These are phyloP conservation scores for Mychonastes homosphaera DNA, from an alignment of 139 green algal species.

Conservation along the genomic window DNA sequence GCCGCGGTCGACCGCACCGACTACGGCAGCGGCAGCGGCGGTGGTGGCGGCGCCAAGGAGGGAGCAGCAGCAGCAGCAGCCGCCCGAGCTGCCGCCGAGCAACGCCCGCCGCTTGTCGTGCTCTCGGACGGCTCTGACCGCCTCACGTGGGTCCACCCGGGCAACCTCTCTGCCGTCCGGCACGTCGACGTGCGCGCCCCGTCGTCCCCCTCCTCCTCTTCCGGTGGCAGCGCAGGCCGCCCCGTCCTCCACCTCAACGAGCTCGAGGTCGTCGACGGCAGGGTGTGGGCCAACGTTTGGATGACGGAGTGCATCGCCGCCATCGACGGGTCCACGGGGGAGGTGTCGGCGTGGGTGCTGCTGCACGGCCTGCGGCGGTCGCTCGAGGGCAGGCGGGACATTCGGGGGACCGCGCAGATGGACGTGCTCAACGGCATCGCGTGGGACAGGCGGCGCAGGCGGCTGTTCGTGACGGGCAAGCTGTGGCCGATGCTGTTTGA, in stretches of 20 bases:
- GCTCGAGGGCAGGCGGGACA: conserved; percentile 10
- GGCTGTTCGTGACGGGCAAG: conserved; percentile 81
- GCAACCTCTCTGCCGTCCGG: conserved; percentile 26
- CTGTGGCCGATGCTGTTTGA: conserved; percentile 65
- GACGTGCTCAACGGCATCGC: conserved; percentile 89
- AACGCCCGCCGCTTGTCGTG: too few relatives aligned
- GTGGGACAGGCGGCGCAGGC: conserved; percentile 43
- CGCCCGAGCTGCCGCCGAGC: too few relatives aligned
- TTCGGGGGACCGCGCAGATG: conserved; percentile 13
- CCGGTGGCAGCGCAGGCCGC: background rate
- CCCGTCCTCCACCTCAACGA: conserved; percentile 17
- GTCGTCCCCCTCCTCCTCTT: background rate
- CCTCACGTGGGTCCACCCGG: conserved; percentile 55
- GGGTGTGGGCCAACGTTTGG: conserved; percentile 81
- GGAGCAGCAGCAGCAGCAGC: too few relatives aligned
- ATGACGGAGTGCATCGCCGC: conserved; percentile 72
- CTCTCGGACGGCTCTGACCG: conserved; percentile 52
- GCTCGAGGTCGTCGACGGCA: conserved; percentile 67
- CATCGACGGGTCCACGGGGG: conserved; percentile 47
- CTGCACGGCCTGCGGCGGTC: conserved; percentile 31
- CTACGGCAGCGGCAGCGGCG: too few relatives aligned
- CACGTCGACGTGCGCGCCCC: conserved; percentile 17
- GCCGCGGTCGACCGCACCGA: conserved; percentile 49
- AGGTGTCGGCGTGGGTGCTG: conserved; percentile 59
- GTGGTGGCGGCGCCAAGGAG: too few relatives aligned